These are phyloP conservation scores for Jackrogersella minutella DNA, from an alignment of 495 filamentous ascomycete species.

Conservation along the genomic window DNA sequence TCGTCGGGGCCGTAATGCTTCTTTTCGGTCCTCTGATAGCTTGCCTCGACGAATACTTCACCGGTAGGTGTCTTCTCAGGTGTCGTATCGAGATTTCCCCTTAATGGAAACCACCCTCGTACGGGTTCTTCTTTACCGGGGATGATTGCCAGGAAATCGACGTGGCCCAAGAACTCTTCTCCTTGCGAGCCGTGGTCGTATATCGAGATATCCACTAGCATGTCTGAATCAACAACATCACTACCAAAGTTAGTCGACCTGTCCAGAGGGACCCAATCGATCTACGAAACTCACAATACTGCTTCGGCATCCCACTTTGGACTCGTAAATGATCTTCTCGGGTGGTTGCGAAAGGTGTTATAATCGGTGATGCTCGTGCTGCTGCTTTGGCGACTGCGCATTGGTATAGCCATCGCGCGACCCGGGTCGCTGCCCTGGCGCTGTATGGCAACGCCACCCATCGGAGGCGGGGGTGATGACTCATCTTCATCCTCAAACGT, in stretches of 20 bases:
- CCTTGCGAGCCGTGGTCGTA: slow-evolving; percentile 82
- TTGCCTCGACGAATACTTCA: slow-evolving; percentile 88
- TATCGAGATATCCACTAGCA: slow-evolving; percentile 90
- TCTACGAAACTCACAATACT: slow-evolving; percentile 76
- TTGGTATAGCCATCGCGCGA: slow-evolving; percentile 90
- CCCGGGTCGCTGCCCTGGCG: slow-evolving; percentile 77
- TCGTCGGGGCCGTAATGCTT: slow-evolving; percentile 96
- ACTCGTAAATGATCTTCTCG: slow-evolving; percentile 73
- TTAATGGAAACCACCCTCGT: slow-evolving; percentile 86
- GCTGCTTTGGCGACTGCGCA: slow-evolving; percentile 94
- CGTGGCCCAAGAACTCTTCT: slow-evolving; percentile 91
- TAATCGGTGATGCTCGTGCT: slow-evolving; percentile 81
- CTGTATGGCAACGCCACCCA: slow-evolving; percentile 68
- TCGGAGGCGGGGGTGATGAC: slow-evolving; percentile 49
- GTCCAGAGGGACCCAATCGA: slow-evolving; percentile 14
- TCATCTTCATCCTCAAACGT: slow-evolving; percentile 60
- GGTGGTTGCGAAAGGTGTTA: slow-evolving; percentile 69
- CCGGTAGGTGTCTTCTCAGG: slow-evolving; percentile 73
- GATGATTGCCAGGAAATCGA: slow-evolving; percentile 74
- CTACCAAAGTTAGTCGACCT: slow-evolving; percentile 60
- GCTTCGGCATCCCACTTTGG: slow-evolving; percentile 97
- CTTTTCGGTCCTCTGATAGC: slow-evolving; percentile 88
- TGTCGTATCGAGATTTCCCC: slow-evolving; percentile 64
- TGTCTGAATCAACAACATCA: slow-evolving; percentile 92
- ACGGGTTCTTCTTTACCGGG: slow-evolving; percentile 71